Evolutionary conservation across 345 rosid genomes (phyloP).

Genomic region (Gossypium turneri): DNA sequence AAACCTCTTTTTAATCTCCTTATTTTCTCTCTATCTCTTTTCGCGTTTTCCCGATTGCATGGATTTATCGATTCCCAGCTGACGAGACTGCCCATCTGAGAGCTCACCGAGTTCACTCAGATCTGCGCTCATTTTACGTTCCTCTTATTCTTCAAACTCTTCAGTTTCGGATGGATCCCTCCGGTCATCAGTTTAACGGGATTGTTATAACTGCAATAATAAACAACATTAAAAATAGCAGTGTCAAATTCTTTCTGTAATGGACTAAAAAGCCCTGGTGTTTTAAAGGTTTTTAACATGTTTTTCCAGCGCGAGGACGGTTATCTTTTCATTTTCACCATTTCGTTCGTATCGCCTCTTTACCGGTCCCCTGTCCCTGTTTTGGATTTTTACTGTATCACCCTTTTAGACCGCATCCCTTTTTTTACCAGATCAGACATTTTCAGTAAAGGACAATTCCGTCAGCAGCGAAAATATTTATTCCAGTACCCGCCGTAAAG

Average conservation of each 20-base stretch:
- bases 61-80: background rate
- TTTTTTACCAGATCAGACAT: background rate
- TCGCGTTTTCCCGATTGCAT: too few relatives aligned
- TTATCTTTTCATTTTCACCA: background rate
- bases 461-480: background rate
- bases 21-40: background rate
- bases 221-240: too few relatives aligned
- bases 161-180: constrained; percentile 8
- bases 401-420: background rate
- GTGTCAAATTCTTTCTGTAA: background rate
- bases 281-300: background rate
- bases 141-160: background rate
- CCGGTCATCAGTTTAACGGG: constrained; percentile 9
- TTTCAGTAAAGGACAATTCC: background rate
- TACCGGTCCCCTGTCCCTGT: constrained; percentile 21
- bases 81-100: background rate
- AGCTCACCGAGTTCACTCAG: background rate
- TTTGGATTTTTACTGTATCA: background rate
- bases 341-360: constrained; percentile 32
- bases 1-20: constrained; percentile 4
- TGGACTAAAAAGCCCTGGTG: constrained; percentile 22
- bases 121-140: constrained; percentile 2
- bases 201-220: too few relatives aligned
- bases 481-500: too few relatives aligned
- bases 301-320: background rate